Percentiles rank a stretch among this genome's conserved stretches.
phyloP scores from a whole-genome alignment of 2,329 filamentous ascomycete genomes.

The Diaporthe nobilis region DNA sequence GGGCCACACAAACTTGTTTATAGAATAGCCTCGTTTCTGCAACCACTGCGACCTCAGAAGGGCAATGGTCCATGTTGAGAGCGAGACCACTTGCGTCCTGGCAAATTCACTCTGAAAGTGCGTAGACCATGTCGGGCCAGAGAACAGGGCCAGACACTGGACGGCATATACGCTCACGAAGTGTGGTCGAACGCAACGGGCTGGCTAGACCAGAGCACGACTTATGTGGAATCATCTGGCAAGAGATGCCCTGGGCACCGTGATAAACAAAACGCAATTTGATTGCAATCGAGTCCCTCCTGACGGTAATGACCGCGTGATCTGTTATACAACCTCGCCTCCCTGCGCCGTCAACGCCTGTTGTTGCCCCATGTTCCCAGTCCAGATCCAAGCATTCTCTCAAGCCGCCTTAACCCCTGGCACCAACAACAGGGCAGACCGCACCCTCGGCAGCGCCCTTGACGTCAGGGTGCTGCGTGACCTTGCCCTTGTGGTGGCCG shows the following conservation, averaged over 20 bases:
- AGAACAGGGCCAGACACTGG: neutral
- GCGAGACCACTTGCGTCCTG: neutral
- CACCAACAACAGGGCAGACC: slow-evolving; percentile 57
- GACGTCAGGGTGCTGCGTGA: slow-evolving; percentile 54
- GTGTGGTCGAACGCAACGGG: neutral
- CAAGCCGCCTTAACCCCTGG: slow-evolving; percentile 42
- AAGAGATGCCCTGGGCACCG: neutral
- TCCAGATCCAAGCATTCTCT: neutral
- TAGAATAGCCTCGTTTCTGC: too few relatives aligned
- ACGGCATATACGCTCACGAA: neutral
- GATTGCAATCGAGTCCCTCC: slow-evolving; percentile 3
- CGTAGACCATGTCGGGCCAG: neutral
- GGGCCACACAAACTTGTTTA: too few relatives aligned
- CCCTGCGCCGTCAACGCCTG: slow-evolving; percentile 15
- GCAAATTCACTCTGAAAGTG: neutral
- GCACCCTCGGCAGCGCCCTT: slow-evolving; percentile 48
- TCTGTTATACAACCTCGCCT: slow-evolving; percentile 11
- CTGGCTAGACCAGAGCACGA: neutral
- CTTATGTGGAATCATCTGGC: neutral
- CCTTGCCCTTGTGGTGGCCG: slow-evolving; percentile 59
- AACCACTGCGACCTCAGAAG: too few relatives aligned
- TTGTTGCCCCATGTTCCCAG: neutral
- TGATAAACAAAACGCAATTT: slow-evolving; percentile 5
- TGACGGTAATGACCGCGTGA: slow-evolving; percentile 9
- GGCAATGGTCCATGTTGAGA: too few relatives aligned